Evolutionary conservation across 1,284 basidiomycete genomes (phyloP).

Genomic region (Boletellus deceptivus): DNA sequence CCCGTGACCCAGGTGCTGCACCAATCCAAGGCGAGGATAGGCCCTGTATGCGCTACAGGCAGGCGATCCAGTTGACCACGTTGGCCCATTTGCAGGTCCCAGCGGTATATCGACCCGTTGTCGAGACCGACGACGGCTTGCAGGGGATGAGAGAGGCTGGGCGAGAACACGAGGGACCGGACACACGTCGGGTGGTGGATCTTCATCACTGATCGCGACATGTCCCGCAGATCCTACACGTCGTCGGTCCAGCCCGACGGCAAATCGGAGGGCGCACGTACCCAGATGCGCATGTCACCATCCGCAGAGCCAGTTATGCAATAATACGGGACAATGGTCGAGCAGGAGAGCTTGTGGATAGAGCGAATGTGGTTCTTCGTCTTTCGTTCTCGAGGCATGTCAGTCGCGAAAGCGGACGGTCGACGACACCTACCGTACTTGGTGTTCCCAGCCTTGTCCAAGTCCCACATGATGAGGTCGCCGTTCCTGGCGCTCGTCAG

Average conservation of each 20-base stretch:
- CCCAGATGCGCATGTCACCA: conserved; percentile 82
- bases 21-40: conserved; percentile 82
- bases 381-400: conserved; percentile 54
- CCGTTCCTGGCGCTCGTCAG: conserved; percentile 82
- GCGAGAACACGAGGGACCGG: conserved; percentile 72
- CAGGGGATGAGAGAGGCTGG: conserved; percentile 58
- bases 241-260: neutral
- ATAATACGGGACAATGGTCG: conserved; percentile 59
- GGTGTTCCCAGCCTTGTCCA: conserved; percentile 62
- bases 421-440: conserved; percentile 61
- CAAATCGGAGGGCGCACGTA: conserved; percentile 34
- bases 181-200: conserved; percentile 74
- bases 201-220: conserved; percentile 65
- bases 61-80: conserved; percentile 70
- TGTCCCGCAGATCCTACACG: conserved; percentile 72
- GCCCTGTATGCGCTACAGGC: conserved; percentile 74
- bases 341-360: conserved; percentile 71
- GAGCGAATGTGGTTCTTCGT: conserved; percentile 75
- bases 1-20: conserved; percentile 34
- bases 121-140: conserved; percentile 78
- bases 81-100: conserved; percentile 78
- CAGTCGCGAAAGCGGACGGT: conserved; percentile 9
- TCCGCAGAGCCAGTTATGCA: conserved; percentile 83
- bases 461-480: conserved; percentile 83
- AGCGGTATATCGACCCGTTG: conserved; percentile 71